A percentile compares a stretch with the other conserved stretches of the same genome.
Conservation (phyloP, 345 rosid species). For the Mallotus nudiflorus region DNA sequence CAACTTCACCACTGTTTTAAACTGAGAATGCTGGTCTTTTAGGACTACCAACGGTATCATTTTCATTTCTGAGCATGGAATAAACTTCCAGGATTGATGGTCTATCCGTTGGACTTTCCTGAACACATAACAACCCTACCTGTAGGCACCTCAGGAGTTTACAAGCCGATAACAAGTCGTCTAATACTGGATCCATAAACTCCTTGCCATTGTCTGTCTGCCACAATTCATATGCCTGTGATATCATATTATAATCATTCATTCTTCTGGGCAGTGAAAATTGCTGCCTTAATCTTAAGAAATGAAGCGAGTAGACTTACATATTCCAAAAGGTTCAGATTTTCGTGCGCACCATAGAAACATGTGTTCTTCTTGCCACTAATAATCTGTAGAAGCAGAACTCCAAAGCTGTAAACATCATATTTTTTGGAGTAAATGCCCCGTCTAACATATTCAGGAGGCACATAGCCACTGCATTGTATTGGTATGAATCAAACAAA, state of each 20-base stretch:
- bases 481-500: too few relatives aligned
- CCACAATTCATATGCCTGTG: conserved; percentile 37
- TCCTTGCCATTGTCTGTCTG: conserved; percentile 21
- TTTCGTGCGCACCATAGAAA: conserved; percentile 22
- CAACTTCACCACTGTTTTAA: background rate
- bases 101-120: conserved; percentile 28
- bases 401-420: conserved; percentile 56
- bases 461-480: conserved; percentile 44
- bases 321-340: too few relatives aligned
- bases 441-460: conserved; percentile 48
- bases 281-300: too few relatives aligned
- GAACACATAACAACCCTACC: conserved; percentile 37
- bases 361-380: conserved; percentile 40
- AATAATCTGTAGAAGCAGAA: conserved; percentile 48
- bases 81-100: conserved; percentile 38
- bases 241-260: too few relatives aligned
- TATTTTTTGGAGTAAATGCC: conserved; percentile 50
- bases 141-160: conserved; percentile 34
- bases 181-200: conserved; percentile 31
- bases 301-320: too few relatives aligned
- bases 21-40: conserved; percentile 39
- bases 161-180: conserved; percentile 22
- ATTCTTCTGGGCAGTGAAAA: too few relatives aligned
- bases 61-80: conserved; percentile 25
- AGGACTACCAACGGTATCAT: conserved; percentile 9